Base-by-base conservation (phyloP, 805 yeast genomes). In the Starmerella tilneyi region DNA sequence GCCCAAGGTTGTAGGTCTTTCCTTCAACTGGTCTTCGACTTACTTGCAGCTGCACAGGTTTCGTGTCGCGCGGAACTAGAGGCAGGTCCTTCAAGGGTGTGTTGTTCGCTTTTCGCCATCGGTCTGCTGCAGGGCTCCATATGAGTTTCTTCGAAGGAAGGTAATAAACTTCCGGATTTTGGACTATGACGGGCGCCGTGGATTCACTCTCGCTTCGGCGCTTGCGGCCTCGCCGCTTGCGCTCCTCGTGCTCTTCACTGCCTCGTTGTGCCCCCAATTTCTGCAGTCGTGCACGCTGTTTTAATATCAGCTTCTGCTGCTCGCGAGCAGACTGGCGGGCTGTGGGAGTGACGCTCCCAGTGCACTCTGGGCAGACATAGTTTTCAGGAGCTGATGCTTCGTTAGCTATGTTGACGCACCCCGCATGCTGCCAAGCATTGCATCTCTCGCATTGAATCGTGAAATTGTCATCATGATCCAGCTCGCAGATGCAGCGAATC, bases 371-470 rank as follows among this genome's bases (percentile, higher is more conserved):
- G 59, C 97, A 88, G 23, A 75, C 67, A 59, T 82, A 88, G 43
- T 76, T 76, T 45, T 85, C 95, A 0, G 95, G 95, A 0, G 79
- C 94, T 41, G 81, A 79, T 31, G 75, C 81, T 47, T 74, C 76
- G 36, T 79, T 74, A 36, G 69, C 69, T 46, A 83, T 84, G 7
- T 81, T 81, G 75, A 85, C 84, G 63, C 97, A 88, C n/a, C 75
- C 70, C 22, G 92, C 86, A 65, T 88, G 97, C 60, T 88, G 96
- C 96, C 96, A 88, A 50, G 94, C 75, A 62, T 75, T 79, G 62
- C 97, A 88, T 27, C 76, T 72, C 60, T 86, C 96, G 66, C 97
- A 88, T 62, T 89, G 96, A 48, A 88, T 82, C 1, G 96, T 88
- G 62, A 84, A 84, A 0, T 96, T 95, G 61, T 88, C 97, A 63